Conservation (phyloP, 2,329 filamentous ascomycete species). For the Colletotrichum aenigma region DNA sequence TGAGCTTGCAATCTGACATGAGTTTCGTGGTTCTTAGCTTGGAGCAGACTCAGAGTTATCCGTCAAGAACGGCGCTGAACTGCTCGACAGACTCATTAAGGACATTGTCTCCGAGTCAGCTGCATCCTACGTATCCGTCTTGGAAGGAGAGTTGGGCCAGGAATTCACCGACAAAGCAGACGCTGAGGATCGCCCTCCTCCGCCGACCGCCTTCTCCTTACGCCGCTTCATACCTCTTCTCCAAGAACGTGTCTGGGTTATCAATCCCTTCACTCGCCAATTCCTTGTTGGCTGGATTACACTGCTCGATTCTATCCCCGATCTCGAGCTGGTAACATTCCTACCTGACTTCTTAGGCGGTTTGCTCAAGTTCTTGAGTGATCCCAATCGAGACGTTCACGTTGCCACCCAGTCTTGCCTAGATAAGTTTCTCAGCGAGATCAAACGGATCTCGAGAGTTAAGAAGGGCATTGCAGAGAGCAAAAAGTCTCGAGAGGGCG, state of each 20-base stretch:
- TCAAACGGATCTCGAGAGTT: conserved; percentile 90
- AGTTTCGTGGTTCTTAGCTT: conserved; percentile 58
- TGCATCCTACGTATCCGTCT: conserved; percentile 89
- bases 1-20: background rate
- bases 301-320: conserved; percentile 92
- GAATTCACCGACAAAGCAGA: conserved; percentile 47
- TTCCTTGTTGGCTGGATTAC: conserved; percentile 98
- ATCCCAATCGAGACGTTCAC: conserved; percentile 92
- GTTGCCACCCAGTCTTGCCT: conserved; percentile 87
- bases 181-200: conserved; percentile 37
- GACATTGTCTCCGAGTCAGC: conserved; percentile 96
- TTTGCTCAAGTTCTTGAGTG: conserved; percentile 88
- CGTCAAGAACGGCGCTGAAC: conserved; percentile 96
- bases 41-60: conserved; percentile 95
- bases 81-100: conserved; percentile 92
- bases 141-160: conserved; percentile 63
- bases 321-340: conserved; percentile 91
- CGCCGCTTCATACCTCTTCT: conserved; percentile 89
- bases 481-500: conserved; percentile 71
- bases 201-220: conserved; percentile 90
- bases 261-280: conserved; percentile 92
- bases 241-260: conserved; percentile 90
- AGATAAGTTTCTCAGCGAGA: conserved; percentile 90
- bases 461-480: conserved; percentile 93
- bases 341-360: conserved; percentile 91